Percentiles rank a stretch among this genome's conserved stretches.
phyloP scores from a whole-genome alignment of 305 asterid species.

The Rubia peregrina region DNA sequence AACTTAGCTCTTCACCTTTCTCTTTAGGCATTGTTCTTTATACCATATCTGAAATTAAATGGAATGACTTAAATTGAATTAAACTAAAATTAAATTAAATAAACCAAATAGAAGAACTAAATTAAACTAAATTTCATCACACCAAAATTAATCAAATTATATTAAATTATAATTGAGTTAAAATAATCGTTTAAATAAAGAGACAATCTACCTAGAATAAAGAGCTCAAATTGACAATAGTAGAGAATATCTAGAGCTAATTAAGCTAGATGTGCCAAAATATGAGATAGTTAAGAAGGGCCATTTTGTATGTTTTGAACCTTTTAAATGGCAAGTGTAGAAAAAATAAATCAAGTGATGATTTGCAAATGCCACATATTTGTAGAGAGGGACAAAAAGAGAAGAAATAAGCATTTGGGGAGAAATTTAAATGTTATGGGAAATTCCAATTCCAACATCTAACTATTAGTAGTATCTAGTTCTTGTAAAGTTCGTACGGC shows the following conservation, averaged over 20 bases:
- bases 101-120: too few relatives aligned
- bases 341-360: conserved; percentile 7
- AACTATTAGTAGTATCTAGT: conserved; percentile 18
- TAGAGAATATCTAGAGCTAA: not conserved
- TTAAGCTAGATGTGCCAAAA: conserved; percentile 1
- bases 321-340: conserved; percentile 3
- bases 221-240: not conserved
- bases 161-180: too few relatives aligned
- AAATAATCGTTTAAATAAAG: too few relatives aligned
- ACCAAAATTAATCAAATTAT: too few relatives aligned
- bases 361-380: not conserved
- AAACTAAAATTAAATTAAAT: too few relatives aligned
- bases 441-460: conserved; percentile 19
- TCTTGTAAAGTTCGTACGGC: conserved; percentile 24
- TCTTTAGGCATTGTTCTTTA: too few relatives aligned
- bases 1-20: too few relatives aligned
- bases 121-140: too few relatives aligned
- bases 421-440: conserved; percentile 4
- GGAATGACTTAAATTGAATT: too few relatives aligned
- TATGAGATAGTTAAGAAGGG: not conserved
- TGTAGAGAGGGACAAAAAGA: conserved; percentile 2
- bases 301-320: not conserved
- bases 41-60: too few relatives aligned
- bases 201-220: too few relatives aligned
- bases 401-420: conserved; percentile 8